Base-by-base conservation (phyloP, 495 filamentous ascomycete genomes). In the Cudoniella acicularis region DNA sequence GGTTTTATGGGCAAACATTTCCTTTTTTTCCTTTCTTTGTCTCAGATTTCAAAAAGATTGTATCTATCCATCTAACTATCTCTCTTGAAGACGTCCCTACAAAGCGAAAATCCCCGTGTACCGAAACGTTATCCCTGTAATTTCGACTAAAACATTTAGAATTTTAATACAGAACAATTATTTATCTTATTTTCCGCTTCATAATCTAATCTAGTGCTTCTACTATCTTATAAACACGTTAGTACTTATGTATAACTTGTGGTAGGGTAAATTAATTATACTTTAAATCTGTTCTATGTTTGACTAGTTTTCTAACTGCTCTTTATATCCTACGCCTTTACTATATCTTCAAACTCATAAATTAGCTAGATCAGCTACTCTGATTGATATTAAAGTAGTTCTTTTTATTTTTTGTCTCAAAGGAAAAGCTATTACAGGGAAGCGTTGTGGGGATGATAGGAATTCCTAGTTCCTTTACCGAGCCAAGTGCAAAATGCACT, bases 151-250 rank as follows among this genome's bases (percentile, higher is more conserved):
- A n/a, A n/a, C n/a, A n/a, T n/a, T n/a, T n/a, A n/a, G n/a, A n/a
- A n/a, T n/a, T n/a, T n/a, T n/a, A 48, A 48, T n/a, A 48, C 21
- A 8, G 45, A 48, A 48, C n/a, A 48, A 17, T 48, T n/a, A 6
- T 48, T 48, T 22, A 17, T 48, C 4, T 48, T n/a, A 48, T 22
- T 48, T n/a, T 22, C 21, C 4, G 21, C 17, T 4, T 48, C n/a
- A 4, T 48, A 8, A 48, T 48, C 45, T 48, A n/a, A 48, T 48
- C 45, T 48, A 48, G n/a, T 48, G 45, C 45, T 48, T 17, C 45
- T 48, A 48, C 45, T 48, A 6, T 48, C 45, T 48, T 48, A 48
- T 8, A 17, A n/a, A 17, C 17, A 17, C n/a, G 17, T 17, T 17
- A 48, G 6, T 48, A n/a, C 45, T 17, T 48, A 8, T 8, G 4